These are phyloP conservation scores for Starmerella geochares DNA, from an alignment of 805 yeast species.

Conservation along the genomic window DNA sequence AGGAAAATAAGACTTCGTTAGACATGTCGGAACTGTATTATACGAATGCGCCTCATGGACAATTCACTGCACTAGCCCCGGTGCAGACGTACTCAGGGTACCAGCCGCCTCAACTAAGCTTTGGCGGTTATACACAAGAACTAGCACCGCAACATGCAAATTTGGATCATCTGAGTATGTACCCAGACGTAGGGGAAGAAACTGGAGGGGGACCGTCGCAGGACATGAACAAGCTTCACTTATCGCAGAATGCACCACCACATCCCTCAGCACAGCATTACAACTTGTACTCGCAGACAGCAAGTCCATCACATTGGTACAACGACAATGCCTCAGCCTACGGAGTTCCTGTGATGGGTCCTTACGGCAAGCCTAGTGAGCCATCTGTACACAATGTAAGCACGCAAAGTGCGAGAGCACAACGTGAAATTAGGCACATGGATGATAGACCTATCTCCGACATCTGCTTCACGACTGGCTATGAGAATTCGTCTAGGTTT, in stretches of 20 bases:
- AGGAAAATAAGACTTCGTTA: background rate
- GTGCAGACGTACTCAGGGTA: background rate
- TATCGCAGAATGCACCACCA: background rate
- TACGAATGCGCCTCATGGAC: background rate
- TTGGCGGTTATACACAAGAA: background rate
- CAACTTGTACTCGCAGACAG: background rate
- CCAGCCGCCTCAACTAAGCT: background rate
- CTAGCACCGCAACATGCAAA: background rate
- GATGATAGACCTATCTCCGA: background rate
- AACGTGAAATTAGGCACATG: background rate
- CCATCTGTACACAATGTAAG: background rate
- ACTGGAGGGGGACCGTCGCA: background rate
- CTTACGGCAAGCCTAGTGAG: background rate
- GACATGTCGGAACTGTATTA: background rate
- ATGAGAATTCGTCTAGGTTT: background rate
- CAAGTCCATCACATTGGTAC: background rate
- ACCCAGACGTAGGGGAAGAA: background rate
- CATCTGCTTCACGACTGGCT: background rate
- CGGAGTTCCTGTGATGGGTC: background rate
- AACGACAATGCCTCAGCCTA: background rate
- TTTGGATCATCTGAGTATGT: background rate
- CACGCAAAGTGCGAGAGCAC: background rate
- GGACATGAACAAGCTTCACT: background rate
- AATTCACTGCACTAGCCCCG: background rate
- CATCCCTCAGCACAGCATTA: background rate